Evolutionary conservation across 306 rosid genomes (phyloP), one percentile per base, ranked within the genome.

Genomic region (Cicer yamashitae): DNA sequence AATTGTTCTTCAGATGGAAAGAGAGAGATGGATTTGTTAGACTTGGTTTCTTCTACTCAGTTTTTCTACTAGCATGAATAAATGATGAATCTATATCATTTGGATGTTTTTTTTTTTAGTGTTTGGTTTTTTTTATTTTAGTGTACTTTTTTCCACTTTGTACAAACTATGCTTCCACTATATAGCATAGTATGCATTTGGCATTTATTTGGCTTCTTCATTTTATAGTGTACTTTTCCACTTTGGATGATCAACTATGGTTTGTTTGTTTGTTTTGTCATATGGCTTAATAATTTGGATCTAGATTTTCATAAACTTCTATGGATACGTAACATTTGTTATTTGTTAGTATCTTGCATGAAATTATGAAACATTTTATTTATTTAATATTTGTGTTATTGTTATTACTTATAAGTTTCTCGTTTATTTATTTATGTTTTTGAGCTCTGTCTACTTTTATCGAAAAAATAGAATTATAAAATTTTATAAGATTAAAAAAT

Each of bases 1-100:
- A 65, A 70, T 73, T 48, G 34, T 30, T 30, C 56, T 53, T 67
- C 64, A 6, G 58, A 58, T 3, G 87, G 47, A 45, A 84, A 58
- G 81, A 79, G 51, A 43, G 93, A 91, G 79, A 86, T 90, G 86
- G 96, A 88, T 82, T 79, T 88, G 88, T 63, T 87, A 6, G 97
- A 91, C 82, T 77, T 91, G 81, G 80, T 88, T 76, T 44, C 40
- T 66, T 66, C 71, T 66, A 6, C 71, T 20, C 71, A 66, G 40
- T 20, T 44, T 66, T 66, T 44, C 18, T 30, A 66, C 56, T 50
- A 50, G 56, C 56, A 12, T 5, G 5, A 30, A 30, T 30, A 60
- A 60, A 59, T 59, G 66, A 59, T 59, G 17, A 34, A 59, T 25
- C 17, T n/a, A 11, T 59, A 30, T 59, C 17, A 59, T 60, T 60